phyloP scores from a whole-genome alignment of 495 filamentous ascomycete genomes.

The Apodospora peruviana region DNA sequence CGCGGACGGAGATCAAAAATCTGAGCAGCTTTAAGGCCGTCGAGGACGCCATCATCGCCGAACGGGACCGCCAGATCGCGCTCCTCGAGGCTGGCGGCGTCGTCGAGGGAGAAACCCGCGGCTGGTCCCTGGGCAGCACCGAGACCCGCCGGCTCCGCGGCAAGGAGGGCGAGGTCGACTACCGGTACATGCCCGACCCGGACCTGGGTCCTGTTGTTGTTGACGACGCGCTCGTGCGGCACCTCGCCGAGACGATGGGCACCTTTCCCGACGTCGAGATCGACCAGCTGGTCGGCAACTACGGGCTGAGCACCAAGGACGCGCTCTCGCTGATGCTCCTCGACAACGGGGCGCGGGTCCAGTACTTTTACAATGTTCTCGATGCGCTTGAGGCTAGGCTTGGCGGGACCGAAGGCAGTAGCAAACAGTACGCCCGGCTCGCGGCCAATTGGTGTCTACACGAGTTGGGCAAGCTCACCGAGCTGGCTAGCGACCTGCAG shows the following conservation, averaged over 20 bases:
- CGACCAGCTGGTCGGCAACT: slow-evolving; percentile 49
- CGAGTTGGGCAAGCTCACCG: slow-evolving; percentile 71
- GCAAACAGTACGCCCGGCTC: slow-evolving; percentile 25
- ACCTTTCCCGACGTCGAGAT: slow-evolving; percentile 65
- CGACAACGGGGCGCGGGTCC: slow-evolving; percentile 72
- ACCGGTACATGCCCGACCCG: slow-evolving; percentile 97
- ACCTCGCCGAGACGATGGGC: slow-evolving; percentile 57
- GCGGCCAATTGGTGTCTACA: slow-evolving; percentile 74
- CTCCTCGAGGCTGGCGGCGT: slow-evolving; percentile 73
- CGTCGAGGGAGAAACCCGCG: slow-evolving; percentile 83
- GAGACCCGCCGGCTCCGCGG: slow-evolving; percentile 76
- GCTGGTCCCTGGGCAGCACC: slow-evolving; percentile 78
- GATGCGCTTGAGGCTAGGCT: slow-evolving; percentile 43
- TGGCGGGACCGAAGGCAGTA: slow-evolving; percentile 5
- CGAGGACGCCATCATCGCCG: slow-evolving; percentile 86
- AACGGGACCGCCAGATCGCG: slow-evolving; percentile 80
- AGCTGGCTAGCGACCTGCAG: slow-evolving; percentile 28
- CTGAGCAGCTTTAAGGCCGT: slow-evolving; percentile 90
- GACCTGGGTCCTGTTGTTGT: slow-evolving; percentile 80
- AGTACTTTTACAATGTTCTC: slow-evolving; percentile 77
- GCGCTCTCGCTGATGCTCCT: slow-evolving; percentile 73
- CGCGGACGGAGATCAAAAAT: slow-evolving; percentile 97
- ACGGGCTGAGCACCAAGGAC: slow-evolving; percentile 74
- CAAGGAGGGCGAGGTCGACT: slow-evolving; percentile 96
- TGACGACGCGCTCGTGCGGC: slow-evolving; percentile 58